phyloP scores from a whole-genome alignment of 371 early-diverging fungal genomes.

The Funneliformis caledonium region DNA sequence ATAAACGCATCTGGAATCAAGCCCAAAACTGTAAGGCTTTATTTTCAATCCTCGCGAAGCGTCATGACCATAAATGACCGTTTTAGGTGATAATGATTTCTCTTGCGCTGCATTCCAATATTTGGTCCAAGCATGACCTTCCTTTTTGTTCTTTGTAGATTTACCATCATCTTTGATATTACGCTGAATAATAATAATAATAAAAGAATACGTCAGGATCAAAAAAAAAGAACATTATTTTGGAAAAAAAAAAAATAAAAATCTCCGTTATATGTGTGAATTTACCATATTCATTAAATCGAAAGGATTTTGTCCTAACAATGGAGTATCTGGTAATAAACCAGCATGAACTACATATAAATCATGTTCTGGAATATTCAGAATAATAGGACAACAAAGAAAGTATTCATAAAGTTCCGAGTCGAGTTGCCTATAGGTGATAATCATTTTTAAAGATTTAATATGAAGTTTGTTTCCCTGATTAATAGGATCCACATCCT shows the following conservation, averaged over 20 bases:
- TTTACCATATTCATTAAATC: slow-evolving; percentile 63
- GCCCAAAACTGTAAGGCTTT: slow-evolving; percentile 58
- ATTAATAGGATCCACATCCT: not conserved
- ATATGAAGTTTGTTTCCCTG: not conserved
- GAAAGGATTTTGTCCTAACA: slow-evolving; percentile 57
- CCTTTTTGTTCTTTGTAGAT: slow-evolving; percentile 47
- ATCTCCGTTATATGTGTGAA: not conserved
- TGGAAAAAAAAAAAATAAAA: not conserved
- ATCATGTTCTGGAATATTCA: slow-evolving; percentile 58
- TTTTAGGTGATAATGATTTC: slow-evolving; percentile 39
- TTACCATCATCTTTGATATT: slow-evolving; percentile 47
- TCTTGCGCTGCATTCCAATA: slow-evolving; percentile 54
- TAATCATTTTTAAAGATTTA: not conserved
- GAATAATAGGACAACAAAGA: slow-evolving; percentile 61
- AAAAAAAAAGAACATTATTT: not conserved
- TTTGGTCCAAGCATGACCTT: slow-evolving; percentile 58
- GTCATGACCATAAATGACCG: slow-evolving; percentile 72
- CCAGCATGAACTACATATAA: slow-evolving; percentile 72
- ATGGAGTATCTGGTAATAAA: slow-evolving; percentile 56
- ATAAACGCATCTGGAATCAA: slow-evolving; percentile 75
- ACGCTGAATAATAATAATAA: slow-evolving; percentile 30
- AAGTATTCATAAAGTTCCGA: slow-evolving; percentile 63
- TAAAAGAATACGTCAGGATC: not conserved
- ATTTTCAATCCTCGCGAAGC: slow-evolving; percentile 64
- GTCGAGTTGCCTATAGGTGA: slow-evolving; percentile 55